phyloP scores from a whole-genome alignment of 257 asterid genomes.

The Salvia miltiorrhiza region DNA sequence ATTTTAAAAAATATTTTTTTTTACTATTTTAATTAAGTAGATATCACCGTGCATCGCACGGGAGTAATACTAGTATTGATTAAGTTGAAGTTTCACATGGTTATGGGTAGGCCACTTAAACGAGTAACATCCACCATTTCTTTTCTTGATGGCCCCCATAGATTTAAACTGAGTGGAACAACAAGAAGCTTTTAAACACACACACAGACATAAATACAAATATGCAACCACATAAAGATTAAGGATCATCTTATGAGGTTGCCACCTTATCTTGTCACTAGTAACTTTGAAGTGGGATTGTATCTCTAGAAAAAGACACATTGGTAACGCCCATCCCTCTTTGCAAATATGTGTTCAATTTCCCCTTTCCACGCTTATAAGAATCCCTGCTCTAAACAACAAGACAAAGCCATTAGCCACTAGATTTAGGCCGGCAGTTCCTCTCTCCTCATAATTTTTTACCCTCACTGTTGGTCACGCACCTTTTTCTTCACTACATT shows the following conservation, averaged over 20 bases:
- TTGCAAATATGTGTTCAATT: not conserved
- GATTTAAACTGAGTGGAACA: not conserved
- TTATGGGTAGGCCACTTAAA: too few relatives aligned
- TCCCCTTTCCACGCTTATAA: not conserved
- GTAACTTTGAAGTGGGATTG: conserved; percentile 13
- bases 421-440: conserved; percentile 32
- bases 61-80: too few relatives aligned
- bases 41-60: too few relatives aligned
- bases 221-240: not conserved
- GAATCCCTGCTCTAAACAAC: conserved; percentile 21
- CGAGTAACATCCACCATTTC: too few relatives aligned
- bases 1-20: too few relatives aligned
- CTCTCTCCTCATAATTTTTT: not conserved
- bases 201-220: not conserved
- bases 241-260: not conserved
- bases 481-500: not conserved
- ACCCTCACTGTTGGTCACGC: conserved; percentile 13
- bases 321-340: not conserved
- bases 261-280: conserved; percentile 9
- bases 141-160: not conserved
- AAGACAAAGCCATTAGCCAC: conserved; percentile 26
- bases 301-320: not conserved
- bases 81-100: too few relatives aligned
- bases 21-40: too few relatives aligned
- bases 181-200: not conserved